Evolutionary conservation across 345 rosid genomes (phyloP).

Genomic region (Viola odorata): DNA sequence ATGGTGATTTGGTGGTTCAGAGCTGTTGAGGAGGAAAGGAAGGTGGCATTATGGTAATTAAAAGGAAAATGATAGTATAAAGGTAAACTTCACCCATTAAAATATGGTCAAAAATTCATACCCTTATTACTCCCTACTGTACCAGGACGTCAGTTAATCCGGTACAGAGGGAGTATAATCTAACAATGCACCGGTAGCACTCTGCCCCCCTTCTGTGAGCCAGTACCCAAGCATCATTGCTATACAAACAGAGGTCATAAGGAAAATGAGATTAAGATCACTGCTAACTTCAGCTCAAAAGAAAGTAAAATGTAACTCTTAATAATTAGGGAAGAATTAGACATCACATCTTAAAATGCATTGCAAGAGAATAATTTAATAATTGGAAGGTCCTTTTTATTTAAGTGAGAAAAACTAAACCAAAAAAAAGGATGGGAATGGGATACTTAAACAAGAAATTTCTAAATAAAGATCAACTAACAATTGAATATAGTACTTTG

Average conservation of each 20-base stretch:
- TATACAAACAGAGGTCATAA: slow-evolving; percentile 22
- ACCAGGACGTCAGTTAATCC: too few species aligned
- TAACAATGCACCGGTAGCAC: slow-evolving; percentile 94
- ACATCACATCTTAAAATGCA: background rate
- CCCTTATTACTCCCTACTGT: too few species aligned
- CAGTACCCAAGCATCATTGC: slow-evolving; percentile 92
- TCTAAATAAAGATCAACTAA: background rate
- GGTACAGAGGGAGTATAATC: too few species aligned
- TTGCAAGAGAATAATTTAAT: background rate
- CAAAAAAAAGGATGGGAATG: background rate
- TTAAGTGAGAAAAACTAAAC: background rate
- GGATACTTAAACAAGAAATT: background rate
- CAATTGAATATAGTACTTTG: background rate
- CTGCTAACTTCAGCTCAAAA: background rate
- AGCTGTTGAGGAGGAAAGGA: too few species aligned
- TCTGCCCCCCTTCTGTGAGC: slow-evolving; percentile 99
- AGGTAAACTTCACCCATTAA: too few species aligned
- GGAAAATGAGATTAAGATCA: background rate
- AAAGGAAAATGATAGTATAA: too few species aligned
- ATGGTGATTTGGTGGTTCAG: too few species aligned
- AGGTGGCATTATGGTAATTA: too few species aligned
- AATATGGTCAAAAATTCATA: too few species aligned
- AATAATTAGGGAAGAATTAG: background rate
- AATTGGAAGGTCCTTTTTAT: background rate
- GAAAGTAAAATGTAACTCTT: background rate